Evolutionary conservation across 192 early-diverging fungal genomes (phyloP).

Genomic region (Geosiphon pyriformis): DNA sequence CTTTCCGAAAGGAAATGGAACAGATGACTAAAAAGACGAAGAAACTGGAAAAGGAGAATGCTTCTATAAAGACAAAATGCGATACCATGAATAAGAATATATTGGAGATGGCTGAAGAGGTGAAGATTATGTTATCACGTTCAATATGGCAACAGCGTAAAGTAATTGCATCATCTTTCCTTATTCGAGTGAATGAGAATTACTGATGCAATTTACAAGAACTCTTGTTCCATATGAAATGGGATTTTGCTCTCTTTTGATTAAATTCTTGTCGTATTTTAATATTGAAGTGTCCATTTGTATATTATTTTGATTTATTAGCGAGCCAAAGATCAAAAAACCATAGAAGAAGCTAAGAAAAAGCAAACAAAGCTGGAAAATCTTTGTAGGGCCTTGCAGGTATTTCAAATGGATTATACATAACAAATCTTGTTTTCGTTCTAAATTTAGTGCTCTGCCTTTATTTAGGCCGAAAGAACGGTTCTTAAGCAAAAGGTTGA

Average conservation of each 20-base stretch:
- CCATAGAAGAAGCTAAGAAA: slow-evolving; percentile 41
- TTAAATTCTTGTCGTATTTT: background rate
- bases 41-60: slow-evolving; percentile 54
- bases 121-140: too few relatives aligned
- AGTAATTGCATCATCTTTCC: too few relatives aligned
- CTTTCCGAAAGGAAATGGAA: slow-evolving; percentile 63
- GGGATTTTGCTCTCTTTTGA: background rate
- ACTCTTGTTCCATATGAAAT: background rate
- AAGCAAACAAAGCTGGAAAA: slow-evolving; percentile 49
- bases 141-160: too few relatives aligned
- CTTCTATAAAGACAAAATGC: slow-evolving; percentile 44
- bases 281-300: background rate
- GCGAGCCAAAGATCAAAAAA: slow-evolving; percentile 43
- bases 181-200: too few relatives aligned
- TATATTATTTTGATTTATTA: slow-evolving; percentile 14
- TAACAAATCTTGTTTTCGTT: background rate
- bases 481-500: slow-evolving; percentile 20
- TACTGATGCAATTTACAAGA: background rate
- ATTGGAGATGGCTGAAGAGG: slow-evolving; percentile 55
- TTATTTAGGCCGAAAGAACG: slow-evolving; percentile 15
- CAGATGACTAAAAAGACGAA: slow-evolving; percentile 57
- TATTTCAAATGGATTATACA: slow-evolving; percentile 4
- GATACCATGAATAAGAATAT: slow-evolving; percentile 58
- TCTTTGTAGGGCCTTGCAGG: slow-evolving; percentile 52
- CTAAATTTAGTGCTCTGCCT: background rate